Evolutionary conservation across 495 filamentous ascomycete genomes (phyloP).

Genomic region (Pyrenula massariospora): DNA sequence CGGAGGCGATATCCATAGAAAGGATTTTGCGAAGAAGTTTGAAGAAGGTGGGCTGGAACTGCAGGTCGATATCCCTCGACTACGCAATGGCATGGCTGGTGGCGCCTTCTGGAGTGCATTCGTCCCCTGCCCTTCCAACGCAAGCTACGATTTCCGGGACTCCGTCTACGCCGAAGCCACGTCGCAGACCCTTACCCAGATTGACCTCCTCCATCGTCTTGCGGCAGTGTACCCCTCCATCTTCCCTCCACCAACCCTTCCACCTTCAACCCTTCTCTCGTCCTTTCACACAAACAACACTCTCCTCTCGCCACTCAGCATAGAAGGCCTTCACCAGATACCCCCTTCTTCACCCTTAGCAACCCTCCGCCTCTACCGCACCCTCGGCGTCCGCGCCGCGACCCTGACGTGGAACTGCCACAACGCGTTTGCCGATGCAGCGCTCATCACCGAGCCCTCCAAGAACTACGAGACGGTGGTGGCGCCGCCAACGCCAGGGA

Average conservation of each 20-base stretch:
- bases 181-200: constrained; percentile 64
- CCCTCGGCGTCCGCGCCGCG: constrained; percentile 78
- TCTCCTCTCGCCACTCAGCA: constrained; percentile 61
- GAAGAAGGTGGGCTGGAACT: constrained; percentile 47
- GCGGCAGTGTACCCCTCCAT: constrained; percentile 52
- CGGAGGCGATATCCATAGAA: constrained; percentile 66
- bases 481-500: constrained; percentile 27
- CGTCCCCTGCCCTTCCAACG: constrained; percentile 61
- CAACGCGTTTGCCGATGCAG: constrained; percentile 80
- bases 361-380: constrained; percentile 61
- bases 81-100: constrained; percentile 34
- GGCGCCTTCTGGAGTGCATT: constrained; percentile 90
- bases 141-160: constrained; percentile 54
- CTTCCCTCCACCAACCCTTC: constrained; percentile 49
- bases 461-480: constrained; percentile 9
- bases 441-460: constrained; percentile 34
- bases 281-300: constrained; percentile 44
- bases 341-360: constrained; percentile 59
- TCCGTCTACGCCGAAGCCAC: constrained; percentile 56
- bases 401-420: constrained; percentile 93
- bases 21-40: constrained; percentile 60
- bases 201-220: constrained; percentile 69
- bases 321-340: constrained; percentile 93
- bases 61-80: constrained; percentile 76
- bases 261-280: constrained; percentile 43